phyloP scores from a whole-genome alignment of 257 asterid genomes.

The Coffea canephora region DNA sequence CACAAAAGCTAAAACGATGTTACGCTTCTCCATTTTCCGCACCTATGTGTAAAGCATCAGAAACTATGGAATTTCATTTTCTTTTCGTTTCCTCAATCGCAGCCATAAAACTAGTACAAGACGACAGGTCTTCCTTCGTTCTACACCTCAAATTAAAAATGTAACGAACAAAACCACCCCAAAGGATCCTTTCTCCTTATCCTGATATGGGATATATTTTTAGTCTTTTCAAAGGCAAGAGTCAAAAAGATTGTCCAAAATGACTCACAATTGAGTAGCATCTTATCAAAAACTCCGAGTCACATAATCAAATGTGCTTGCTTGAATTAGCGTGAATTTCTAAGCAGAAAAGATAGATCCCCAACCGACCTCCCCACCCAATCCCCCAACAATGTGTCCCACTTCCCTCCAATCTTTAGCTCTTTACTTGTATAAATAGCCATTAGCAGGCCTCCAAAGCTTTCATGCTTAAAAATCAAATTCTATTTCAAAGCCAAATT shows the following conservation, averaged over 20 bases:
- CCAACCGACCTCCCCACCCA: conserved; percentile 14
- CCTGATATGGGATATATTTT: background rate
- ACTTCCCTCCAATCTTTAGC: background rate
- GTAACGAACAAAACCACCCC: background rate
- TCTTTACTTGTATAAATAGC: background rate
- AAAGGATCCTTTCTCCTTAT: background rate
- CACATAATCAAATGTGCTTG: background rate
- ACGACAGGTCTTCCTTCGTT: background rate
- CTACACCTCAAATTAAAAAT: background rate
- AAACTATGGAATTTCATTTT: background rate
- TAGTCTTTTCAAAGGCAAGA: background rate
- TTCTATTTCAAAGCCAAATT: background rate
- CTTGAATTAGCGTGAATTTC: conserved; percentile 13
- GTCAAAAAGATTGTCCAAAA: background rate
- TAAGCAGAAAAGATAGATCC: background rate
- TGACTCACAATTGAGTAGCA: background rate
- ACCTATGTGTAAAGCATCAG: background rate
- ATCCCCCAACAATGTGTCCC: background rate
- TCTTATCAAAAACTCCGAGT: background rate
- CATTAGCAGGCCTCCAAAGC: background rate
- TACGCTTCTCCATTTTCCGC: too few relatives aligned
- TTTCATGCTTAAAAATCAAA: conserved; percentile 11
- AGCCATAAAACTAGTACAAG: background rate
- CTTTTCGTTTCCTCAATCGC: background rate
- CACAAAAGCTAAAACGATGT: background rate